Evolutionary conservation across 192 early-diverging fungal species (phyloP), one percentile per base, ranked within the genome.

Genomic region (Backusella macrospora): DNA sequence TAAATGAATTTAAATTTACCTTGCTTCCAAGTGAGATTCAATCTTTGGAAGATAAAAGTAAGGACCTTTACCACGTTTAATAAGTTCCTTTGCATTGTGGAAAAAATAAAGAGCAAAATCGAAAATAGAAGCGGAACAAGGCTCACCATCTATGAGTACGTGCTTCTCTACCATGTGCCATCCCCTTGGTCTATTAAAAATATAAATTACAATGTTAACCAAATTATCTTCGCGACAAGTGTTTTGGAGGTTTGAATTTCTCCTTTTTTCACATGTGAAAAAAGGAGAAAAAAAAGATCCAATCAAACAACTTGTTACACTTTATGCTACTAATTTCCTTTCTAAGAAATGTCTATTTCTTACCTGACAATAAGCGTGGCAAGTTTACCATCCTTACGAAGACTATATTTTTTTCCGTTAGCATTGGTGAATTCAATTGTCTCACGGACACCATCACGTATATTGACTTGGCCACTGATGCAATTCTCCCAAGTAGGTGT

Each of bases 11-110:
- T 26, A 55, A 55, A 21, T 55, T 65, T 73, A 73, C 71, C 71
- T 74, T 42, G 97, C 97, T 84, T 98, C 97, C 49, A 98, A 89
- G 76, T 97, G 93, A 71, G 89, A 91, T 85, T 98, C 97, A 93
- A 98, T 96, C 87, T 98, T 98, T 81, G 97, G 97, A 37, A 97
- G 86, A 84, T 98, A 98, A 75, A 96, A 98, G 91, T 98, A 98
- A 45, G 97, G 97, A 18, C 97, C 97, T 74, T 90, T 88, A 48
- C 97, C 97, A 16, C 87, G 87, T 46, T 89, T 89, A 70, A 96
- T 74, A 15, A 89, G 77, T 78, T 93, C 89, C 62, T 88, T 85
- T 77, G 92, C 95, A 84, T 98, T 98, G 88, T 98, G 97, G 92
- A 94, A 98, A 83, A 97, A 98, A 87, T 96, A 98, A 74, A 98